Conservation (phyloP, 164 flowering plant species). For the Litsea cubeba region DNA sequence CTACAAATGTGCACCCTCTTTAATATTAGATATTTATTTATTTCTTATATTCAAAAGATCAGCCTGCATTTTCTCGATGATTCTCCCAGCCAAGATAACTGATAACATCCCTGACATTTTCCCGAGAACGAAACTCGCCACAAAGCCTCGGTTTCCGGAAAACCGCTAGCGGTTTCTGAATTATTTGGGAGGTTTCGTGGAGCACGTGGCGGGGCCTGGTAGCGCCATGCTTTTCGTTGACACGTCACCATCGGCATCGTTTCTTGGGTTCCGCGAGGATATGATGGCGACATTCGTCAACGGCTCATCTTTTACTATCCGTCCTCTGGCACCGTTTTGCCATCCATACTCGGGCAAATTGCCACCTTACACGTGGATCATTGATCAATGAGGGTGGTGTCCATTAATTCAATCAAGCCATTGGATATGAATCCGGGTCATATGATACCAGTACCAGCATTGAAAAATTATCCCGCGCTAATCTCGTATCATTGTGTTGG, state of each 20-base stretch:
- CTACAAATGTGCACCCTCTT: background rate
- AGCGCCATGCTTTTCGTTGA: background rate
- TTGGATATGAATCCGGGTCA: no score
- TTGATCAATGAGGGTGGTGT: no score
- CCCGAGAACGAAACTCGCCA: background rate
- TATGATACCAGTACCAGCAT: no score
- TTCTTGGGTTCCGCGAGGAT: background rate
- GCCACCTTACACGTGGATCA: no score
- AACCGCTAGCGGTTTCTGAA: background rate
- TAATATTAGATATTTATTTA: background rate
- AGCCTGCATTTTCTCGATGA: background rate
- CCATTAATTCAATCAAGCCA: no score
- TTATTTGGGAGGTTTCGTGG: background rate
- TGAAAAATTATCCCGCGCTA: no score
- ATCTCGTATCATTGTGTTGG: no score
- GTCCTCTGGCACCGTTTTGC: background rate
- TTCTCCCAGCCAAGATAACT: no score
- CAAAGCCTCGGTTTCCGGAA: background rate
- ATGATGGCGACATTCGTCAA: background rate
- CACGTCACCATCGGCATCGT: conserved; percentile 4
- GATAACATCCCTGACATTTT: background rate
- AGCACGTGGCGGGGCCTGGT: conserved; percentile 1
- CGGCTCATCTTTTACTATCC: background rate
- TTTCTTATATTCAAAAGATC: background rate
- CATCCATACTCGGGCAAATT: no score